These are phyloP conservation scores for Ascomycota sp. DNA, from an alignment of 2,329 filamentous ascomycete genomes.

Conservation along the genomic window DNA sequence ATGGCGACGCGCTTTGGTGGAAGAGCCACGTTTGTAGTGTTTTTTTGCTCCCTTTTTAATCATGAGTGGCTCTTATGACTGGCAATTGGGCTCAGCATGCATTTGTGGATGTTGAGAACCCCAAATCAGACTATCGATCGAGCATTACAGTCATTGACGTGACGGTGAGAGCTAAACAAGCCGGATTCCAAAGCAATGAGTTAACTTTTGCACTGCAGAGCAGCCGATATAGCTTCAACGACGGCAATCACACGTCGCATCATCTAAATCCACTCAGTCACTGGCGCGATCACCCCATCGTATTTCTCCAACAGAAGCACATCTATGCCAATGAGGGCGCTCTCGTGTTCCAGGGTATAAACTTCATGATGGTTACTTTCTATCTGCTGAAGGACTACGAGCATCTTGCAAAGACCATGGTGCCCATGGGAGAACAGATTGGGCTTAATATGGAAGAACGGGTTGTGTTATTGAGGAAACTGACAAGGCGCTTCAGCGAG, in stretches of 20 bases:
- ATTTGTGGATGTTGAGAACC: slow-evolving; percentile 54
- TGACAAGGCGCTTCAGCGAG: slow-evolving; percentile 45
- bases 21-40: slow-evolving; percentile 39
- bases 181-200: background rate
- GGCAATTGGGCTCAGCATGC: slow-evolving; percentile 77
- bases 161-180: slow-evolving; percentile 28
- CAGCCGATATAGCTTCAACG: slow-evolving; percentile 67
- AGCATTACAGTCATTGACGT: slow-evolving; percentile 68
- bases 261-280: slow-evolving; percentile 60
- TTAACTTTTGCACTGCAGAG: slow-evolving; percentile 25
- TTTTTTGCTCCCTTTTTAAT: slow-evolving; percentile 45
- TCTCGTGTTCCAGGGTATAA: slow-evolving; percentile 62
- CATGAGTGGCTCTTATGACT: slow-evolving; percentile 54
- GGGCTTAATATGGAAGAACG: slow-evolving; percentile 42
- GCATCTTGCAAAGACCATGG: slow-evolving; percentile 46
- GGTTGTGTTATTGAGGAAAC: slow-evolving; percentile 38
- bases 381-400: slow-evolving; percentile 53
- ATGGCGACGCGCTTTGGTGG: slow-evolving; percentile 28
- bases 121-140: slow-evolving; percentile 57
- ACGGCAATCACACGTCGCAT: slow-evolving; percentile 66
- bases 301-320: slow-evolving; percentile 50
- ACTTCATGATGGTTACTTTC: slow-evolving; percentile 58
- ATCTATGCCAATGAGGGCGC: slow-evolving; percentile 46
- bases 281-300: slow-evolving; percentile 61
- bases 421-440: slow-evolving; percentile 56